Percentiles rank a stretch among this genome's conserved stretches.
Conservation (phyloP, 177 flowering plant species). For the Vitis hybrid region DNA sequence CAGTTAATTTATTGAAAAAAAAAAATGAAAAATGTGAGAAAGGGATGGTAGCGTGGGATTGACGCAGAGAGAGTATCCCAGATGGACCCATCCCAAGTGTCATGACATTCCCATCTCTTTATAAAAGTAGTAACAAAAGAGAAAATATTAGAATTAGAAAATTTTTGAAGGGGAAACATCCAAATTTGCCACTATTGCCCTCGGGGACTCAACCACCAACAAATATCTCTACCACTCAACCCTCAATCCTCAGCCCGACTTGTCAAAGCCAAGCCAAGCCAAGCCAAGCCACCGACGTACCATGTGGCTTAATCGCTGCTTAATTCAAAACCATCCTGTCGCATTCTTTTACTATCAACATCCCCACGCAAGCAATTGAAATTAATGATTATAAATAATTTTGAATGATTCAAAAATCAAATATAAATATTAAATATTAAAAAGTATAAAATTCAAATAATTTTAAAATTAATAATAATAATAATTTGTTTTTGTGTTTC, state of each 20-base stretch:
- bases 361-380: too few species aligned
- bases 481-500: too few species aligned
- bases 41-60: conserved; percentile 1
- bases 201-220: too few species aligned
- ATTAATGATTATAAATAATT: too few species aligned
- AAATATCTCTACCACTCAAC: too few species aligned
- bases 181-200: not conserved
- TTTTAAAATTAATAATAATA: too few species aligned
- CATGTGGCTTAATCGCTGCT: too few species aligned
- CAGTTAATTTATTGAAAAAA: not conserved
- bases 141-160: not conserved
- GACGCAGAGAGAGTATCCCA: conserved; percentile 3
- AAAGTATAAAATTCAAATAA: too few species aligned
- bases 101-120: not conserved
- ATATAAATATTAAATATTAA: too few species aligned
- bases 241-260: not conserved
- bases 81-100: not conserved
- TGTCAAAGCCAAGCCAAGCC: not conserved
- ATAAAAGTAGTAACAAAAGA: not conserved
- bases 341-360: too few species aligned
- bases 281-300: not conserved
- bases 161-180: not conserved
- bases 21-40: not conserved
- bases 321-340: too few species aligned
- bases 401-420: too few species aligned